Evolutionary conservation across 768 basidiomycete genomes (phyloP).

Genomic region (Lactarius sanguifluus): DNA sequence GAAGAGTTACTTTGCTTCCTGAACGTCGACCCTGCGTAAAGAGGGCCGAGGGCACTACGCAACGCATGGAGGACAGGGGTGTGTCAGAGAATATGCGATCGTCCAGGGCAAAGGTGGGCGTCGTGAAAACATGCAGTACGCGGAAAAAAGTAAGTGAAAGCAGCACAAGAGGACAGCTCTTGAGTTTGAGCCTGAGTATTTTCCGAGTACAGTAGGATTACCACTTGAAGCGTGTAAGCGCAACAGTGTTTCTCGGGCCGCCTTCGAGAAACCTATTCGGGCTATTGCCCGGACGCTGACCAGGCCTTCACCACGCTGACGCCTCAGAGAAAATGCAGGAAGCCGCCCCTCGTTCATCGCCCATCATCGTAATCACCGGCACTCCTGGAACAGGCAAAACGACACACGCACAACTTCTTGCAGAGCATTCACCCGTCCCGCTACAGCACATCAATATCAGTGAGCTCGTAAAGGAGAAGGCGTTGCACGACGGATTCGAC

Average conservation of each 20-base stretch:
- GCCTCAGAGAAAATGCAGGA: conserved; percentile 16
- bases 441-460: conserved; percentile 87
- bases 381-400: conserved; percentile 97
- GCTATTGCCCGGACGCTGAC: background rate
- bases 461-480: conserved; percentile 82
- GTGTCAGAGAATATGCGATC: background rate
- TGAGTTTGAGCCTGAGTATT: background rate
- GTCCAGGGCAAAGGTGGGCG: background rate
- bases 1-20: background rate
- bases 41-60: background rate
- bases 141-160: background rate
- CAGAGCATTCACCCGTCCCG: conserved; percentile 64
- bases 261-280: background rate
- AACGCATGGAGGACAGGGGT: background rate
- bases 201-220: too few species aligned
- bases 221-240: too few species aligned
- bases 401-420: conserved; percentile 85
- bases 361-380: conserved; percentile 83
- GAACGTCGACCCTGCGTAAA: background rate
- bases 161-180: background rate
- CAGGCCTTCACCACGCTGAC: conserved; percentile 2
- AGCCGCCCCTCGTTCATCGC: conserved; percentile 38
- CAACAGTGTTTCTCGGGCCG: background rate
- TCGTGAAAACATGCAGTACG: background rate
- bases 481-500: conserved; percentile 81